A percentile compares a stretch with the other conserved stretches of the same genome.
Evolutionary conservation across 306 rosid species (phyloP).

Genomic region (Prunus mira): DNA sequence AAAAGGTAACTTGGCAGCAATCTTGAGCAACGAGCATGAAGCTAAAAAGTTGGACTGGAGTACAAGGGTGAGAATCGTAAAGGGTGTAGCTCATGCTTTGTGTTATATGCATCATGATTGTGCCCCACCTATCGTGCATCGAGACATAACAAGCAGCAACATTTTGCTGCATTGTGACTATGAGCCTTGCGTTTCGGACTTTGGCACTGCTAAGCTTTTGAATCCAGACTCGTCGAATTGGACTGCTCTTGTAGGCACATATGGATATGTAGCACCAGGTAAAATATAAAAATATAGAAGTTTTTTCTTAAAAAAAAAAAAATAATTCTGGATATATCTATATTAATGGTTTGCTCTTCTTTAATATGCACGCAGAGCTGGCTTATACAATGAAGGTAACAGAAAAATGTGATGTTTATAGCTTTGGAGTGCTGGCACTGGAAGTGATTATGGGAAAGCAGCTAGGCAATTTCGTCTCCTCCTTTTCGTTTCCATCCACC

Average conservation of each 20-base stretch:
- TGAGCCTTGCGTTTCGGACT: constrained; percentile 26
- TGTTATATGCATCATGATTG: too few species aligned
- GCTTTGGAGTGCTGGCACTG: too few species aligned
- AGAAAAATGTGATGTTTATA: too few species aligned
- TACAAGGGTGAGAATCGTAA: constrained; percentile 17
- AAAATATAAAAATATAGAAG: neutral
- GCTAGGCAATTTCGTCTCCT: constrained; percentile 2
- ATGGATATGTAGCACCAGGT: constrained; percentile 38
- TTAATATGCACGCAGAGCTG: constrained; percentile 16
- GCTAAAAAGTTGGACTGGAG: constrained; percentile 23
- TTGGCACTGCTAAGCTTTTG: constrained; percentile 5
- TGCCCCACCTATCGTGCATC: too few species aligned
- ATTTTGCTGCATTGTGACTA: constrained; percentile 11
- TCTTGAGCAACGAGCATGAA: constrained; percentile 1
- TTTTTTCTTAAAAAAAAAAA: too few species aligned
- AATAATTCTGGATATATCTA: too few species aligned
- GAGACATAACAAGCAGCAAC: constrained; percentile 31
- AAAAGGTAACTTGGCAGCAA: constrained; percentile 15
- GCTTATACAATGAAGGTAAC: constrained; percentile 5
- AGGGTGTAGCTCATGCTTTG: constrained; percentile 9
- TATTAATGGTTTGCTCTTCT: too few species aligned
- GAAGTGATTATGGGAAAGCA: constrained; percentile 15
- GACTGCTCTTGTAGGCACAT: constrained; percentile 10
- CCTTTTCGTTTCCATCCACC: neutral
- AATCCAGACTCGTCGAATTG: too few species aligned